Evolutionary conservation across 2,329 filamentous ascomycete species (phyloP), one percentile per base, ranked within the genome.

Genomic region (Leptographium lundbergii): DNA sequence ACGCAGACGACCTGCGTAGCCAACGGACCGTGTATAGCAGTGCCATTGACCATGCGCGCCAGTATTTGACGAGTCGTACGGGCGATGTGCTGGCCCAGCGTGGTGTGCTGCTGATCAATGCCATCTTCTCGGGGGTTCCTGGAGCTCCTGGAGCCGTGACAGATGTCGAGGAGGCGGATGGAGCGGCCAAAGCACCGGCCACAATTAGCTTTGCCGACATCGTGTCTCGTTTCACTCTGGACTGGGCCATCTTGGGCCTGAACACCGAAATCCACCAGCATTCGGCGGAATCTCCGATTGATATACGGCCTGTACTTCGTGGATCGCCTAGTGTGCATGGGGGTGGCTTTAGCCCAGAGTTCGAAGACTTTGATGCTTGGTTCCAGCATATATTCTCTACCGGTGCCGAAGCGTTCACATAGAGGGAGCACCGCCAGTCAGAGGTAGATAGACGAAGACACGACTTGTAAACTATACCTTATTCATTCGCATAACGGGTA

Each of bases 361-460:
- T 62, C 7, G 63, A 63, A n/a, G 63, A 64, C 45, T 64, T 64
- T 59, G 62, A 64, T 22, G 62, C 61, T 6, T 64, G 63, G 63
- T 64, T 63, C 54, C 61, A 64, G 53, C 58, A 61, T 42, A 61
- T 63, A 7, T 63, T 64, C 45, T 48, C 61, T 13, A 57, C 58
- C 1, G 56, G 58, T 6, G 22, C 50, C 14, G 58, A 29, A 10
- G 22, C 61, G 0, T 61, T 63, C 7, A 9, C 24, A 3, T 53
- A 51, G 17, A n/a, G 27, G 7, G 27, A 29, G 36, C 36, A 42
- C 39, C 2, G 13, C 13, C 6, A 3, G 13, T 19, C 3, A 42
- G 13, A 6, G 39, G 39, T 42, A 19, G 19, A 39, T 53, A 13
- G 27, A 53, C n/a, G n/a, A 52, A 32, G 50, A 4, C 29, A 32